Base-by-base conservation (phyloP, 805 yeast species). In the Kodamaea hsintzibuensis region DNA sequence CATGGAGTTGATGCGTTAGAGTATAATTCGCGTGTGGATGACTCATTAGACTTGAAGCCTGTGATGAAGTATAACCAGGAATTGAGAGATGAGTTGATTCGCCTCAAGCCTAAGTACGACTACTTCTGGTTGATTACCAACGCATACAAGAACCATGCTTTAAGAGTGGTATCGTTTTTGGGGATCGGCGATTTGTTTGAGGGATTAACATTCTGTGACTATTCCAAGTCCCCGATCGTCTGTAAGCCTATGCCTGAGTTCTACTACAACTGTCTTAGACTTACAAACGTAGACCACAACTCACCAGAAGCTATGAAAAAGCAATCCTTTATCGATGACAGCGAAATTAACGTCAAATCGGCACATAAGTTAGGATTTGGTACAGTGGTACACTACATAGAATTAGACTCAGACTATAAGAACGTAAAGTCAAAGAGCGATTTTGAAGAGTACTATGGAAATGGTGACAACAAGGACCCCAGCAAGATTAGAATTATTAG, bases 151-250 rank as follows among this genome's bases (percentile, higher is more conserved):
- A 91, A 84, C 63, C 99, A 93, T 70, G 99, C 93, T 0, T 62
- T 85, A 45, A 78, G 98, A 49, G 96, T 91, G 30, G 78, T 91
- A 16, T 79, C 84, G 43, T 76, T 93, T 47, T 74, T 93, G 48
- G 98, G 97, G 1, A 68, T 93, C 27, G 98, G 93, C n/a, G 97
- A 92, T 67, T 66, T 91, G 52, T 92, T 95, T 66, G 98, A 93
- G 60, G 99, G 99, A 0, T 79, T 95, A 60, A 91, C 98, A 1
- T 93, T 76, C 70, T 95, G 99, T 72, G 96, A 95, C 72, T 95
- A 95, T 66, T 75, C 83, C 48, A 64, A 75, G 49, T 84, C 82
- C 52, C 86, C 88, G 5, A 77, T 93, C 54, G 72, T 86, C 33
- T 95, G 98, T 73, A 93, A 93, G 72, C 99, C 99, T n/a, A 89